A percentile compares a stretch with the other conserved stretches of the same genome.
Conservation (phyloP, 176 grass and related monocot genomes). For the Oropetium thomaeum region DNA sequence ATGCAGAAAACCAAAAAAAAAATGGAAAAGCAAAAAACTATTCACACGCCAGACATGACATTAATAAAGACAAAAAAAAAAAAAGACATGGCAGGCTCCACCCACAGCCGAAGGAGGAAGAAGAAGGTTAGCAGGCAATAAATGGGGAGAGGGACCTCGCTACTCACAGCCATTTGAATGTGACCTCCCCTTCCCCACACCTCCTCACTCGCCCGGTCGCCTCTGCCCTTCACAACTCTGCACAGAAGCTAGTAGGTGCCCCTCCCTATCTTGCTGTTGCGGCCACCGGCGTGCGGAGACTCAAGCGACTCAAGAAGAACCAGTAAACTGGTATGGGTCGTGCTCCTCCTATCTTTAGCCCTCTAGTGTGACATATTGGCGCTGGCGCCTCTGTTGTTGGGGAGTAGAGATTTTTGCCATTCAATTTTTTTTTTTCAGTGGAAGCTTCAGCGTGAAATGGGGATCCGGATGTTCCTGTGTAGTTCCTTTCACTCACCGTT, state of each 20-base stretch:
- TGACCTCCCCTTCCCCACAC: constrained; percentile 14
- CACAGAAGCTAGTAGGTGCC: constrained; percentile 11
- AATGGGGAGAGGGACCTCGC: constrained; percentile 19
- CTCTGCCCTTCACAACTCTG: constrained; percentile 21
- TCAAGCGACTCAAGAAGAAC: background rate
- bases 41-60: background rate
- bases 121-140: constrained; percentile 23
- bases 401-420: background rate
- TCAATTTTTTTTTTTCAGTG: background rate
- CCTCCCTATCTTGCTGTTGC: background rate
- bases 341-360: background rate
- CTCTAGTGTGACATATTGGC: background rate
- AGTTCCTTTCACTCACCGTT: background rate
- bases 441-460: background rate
- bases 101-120: background rate
- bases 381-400: background rate
- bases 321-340: background rate
- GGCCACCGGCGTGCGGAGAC: background rate
- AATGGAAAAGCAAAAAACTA: background rate
- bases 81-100: background rate
- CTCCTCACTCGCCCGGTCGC: background rate
- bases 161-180: constrained; percentile 24
- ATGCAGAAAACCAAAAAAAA: too few relatives aligned
- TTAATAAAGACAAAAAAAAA: constrained; percentile 13
- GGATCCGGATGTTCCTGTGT: background rate